These are phyloP conservation scores for Peronospora farinosa DNA, from an alignment of 352 stramenopile species.

Conservation along the genomic window DNA sequence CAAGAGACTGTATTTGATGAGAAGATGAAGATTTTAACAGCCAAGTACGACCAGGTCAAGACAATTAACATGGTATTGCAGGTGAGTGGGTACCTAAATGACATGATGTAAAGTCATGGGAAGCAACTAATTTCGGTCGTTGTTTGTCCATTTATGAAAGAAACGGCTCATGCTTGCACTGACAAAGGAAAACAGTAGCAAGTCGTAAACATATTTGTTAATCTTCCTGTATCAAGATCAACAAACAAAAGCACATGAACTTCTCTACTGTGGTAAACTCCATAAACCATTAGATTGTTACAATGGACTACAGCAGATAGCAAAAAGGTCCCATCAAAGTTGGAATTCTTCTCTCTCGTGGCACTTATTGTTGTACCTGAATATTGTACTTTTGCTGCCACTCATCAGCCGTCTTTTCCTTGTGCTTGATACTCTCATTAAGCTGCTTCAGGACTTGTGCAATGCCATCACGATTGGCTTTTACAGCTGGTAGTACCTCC, in stretches of 20 bases:
- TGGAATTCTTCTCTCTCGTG: neutral
- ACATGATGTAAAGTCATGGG: neutral
- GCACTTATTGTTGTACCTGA: constrained; percentile 61
- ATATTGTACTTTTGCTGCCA: constrained; percentile 88
- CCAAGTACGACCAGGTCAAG: constrained; percentile 79
- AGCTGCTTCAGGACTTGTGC: constrained; percentile 69
- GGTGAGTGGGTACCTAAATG: constrained; percentile 20
- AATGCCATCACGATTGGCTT: constrained; percentile 72
- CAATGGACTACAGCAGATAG: constrained; percentile 20
- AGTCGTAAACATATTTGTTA: constrained; percentile 15
- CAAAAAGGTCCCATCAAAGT: neutral
- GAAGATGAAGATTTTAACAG: constrained; percentile 57
- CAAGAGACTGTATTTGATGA: constrained; percentile 63
- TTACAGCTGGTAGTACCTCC: constrained; percentile 92
- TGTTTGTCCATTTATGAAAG: constrained; percentile 18
- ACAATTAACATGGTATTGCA: constrained; percentile 74
- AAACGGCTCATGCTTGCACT: constrained; percentile 50
- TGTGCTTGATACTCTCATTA: constrained; percentile 76
- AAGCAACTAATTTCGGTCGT: neutral
- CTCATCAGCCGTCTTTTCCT: constrained; percentile 75
- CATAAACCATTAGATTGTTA: constrained; percentile 30
- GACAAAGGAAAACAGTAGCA: constrained; percentile 31
- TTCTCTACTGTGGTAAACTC: constrained; percentile 19
- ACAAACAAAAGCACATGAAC: constrained; percentile 2
- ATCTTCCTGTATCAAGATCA: constrained; percentile 16